Base-by-base conservation (phyloP, 441 rosid species). In the Croton setiger region DNA sequence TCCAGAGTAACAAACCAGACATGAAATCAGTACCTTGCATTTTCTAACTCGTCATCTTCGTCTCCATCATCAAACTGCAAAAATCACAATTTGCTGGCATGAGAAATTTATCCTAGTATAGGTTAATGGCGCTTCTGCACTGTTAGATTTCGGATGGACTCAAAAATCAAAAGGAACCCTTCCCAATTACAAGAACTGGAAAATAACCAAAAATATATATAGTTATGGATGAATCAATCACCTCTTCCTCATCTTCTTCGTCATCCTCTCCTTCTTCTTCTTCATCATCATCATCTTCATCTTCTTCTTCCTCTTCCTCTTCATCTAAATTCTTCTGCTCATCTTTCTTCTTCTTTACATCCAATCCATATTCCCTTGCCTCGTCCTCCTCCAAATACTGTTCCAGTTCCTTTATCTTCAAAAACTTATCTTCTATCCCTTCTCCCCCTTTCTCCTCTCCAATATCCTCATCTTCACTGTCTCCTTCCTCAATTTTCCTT, bases 341-440 rank as follows among this genome's bases (percentile, higher is more conserved):
- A 79, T 4, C 68, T 14, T 75, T 80, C 52, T 72, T 82, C 27
- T 69, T 73, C 58, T 78, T 78, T 43, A 31, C 23, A 69, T 80
- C 84, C 20, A 60, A 69, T 12, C 96, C 97, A 78, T 85, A 87
- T 74, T 91, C 96, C 73, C 82, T 77, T 14, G 92, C 94, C 69
- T 91, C 97, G 66, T 85, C 96, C 15, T 87, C 86, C 77, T 90
- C 85, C 69, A 91, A 59, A 67, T 84, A 90, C 36, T 86, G 81
- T 75, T 87, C 83, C 87, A 94, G 78, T 9, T 90, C 96, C 51
- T 85, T 87, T 7, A 90, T 80, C 82, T 90, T 91, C 77, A 94
- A 86, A 83, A 90, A 90, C 54, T 80, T 78, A 69, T 94, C 98
- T 74, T 94, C 98, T 65, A 91, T 74, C 69, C 89, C 96, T 43